These are phyloP conservation scores for Sphaerulina musiva DNA, from an alignment of 2,329 filamentous ascomycete species.

Conservation along the genomic window DNA sequence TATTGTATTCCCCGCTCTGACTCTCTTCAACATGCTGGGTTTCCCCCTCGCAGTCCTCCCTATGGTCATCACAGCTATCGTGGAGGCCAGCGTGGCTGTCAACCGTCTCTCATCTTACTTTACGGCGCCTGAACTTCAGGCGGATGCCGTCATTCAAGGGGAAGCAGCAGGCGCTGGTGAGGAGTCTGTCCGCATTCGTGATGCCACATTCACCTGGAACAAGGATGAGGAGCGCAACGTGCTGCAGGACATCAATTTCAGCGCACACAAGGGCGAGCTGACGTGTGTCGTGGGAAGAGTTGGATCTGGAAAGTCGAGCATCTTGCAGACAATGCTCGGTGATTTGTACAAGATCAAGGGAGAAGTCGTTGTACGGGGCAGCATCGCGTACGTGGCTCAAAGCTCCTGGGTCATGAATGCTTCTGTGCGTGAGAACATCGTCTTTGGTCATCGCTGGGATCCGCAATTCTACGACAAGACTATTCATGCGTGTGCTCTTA, in stretches of 20 bases:
- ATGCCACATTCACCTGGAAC: conserved; percentile 93
- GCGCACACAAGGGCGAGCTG: conserved; percentile 84
- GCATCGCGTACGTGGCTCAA: conserved; percentile 85
- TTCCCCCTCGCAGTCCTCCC: conserved; percentile 91
- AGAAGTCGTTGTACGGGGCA: conserved; percentile 73
- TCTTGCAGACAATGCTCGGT: conserved; percentile 80
- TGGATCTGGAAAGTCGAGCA: conserved; percentile 89
- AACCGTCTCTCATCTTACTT: conserved; percentile 79
- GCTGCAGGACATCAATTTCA: conserved; percentile 79
- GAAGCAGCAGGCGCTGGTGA: conserved; percentile 70
- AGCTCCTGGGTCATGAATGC: conserved; percentile 97
- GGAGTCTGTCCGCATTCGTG: conserved; percentile 73
- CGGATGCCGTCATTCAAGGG: conserved; percentile 67
- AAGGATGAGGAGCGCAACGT: conserved; percentile 63
- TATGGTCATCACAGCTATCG: conserved; percentile 95
- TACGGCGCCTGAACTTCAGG: conserved; percentile 79
- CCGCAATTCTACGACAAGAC: conserved; percentile 91
- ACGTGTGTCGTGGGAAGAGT: conserved; percentile 90
- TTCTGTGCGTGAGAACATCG: conserved; percentile 91
- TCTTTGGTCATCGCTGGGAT: conserved; percentile 93
- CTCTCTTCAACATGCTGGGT: conserved; percentile 90
- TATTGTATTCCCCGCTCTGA: conserved; percentile 88
- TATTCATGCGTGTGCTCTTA: conserved; percentile 79
- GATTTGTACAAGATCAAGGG: conserved; percentile 87
- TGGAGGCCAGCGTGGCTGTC: conserved; percentile 91